Conservation (phyloP, 352 stramenopile genomes). For the Globisporangium emineosum region DNA sequence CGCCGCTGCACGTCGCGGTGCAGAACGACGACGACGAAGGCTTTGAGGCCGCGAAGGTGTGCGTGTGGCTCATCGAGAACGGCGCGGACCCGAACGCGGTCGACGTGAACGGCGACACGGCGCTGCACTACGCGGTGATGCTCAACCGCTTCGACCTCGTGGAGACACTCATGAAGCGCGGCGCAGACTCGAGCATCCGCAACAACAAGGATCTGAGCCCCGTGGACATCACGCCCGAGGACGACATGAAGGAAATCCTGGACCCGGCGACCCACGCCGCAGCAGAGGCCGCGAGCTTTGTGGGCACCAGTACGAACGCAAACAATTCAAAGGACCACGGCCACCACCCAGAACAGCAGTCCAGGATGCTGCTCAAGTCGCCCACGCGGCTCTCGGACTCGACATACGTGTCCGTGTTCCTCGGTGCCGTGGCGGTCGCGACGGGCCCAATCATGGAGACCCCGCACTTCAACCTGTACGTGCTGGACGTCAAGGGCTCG, state of each 20-base stretch:
- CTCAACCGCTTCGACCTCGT: slow-evolving; percentile 78
- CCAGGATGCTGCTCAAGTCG: slow-evolving; percentile 36
- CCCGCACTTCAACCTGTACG: slow-evolving; percentile 85
- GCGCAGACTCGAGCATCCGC: slow-evolving; percentile 66
- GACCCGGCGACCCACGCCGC: slow-evolving; percentile 42
- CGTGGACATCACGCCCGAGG: slow-evolving; percentile 69
- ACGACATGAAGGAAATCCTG: slow-evolving; percentile 78
- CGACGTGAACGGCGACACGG: slow-evolving; percentile 81
- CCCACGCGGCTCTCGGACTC: slow-evolving; percentile 62
- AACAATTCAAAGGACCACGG: slow-evolving; percentile 22
- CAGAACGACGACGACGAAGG: slow-evolving; percentile 89
- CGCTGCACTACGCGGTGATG: slow-evolving; percentile 84
- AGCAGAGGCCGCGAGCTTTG: slow-evolving; percentile 28
- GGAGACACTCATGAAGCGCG: slow-evolving; percentile 85
- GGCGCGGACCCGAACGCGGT: slow-evolving; percentile 72
- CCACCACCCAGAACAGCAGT: slow-evolving; percentile 18
- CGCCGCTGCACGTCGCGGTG: slow-evolving; percentile 71
- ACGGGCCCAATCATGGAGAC: slow-evolving; percentile 86
- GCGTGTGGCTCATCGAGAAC: slow-evolving; percentile 87
- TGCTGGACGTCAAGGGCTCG: slow-evolving; percentile 69
- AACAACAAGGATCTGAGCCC: slow-evolving; percentile 71
- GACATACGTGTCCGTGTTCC: slow-evolving; percentile 86
- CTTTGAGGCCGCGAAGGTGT: slow-evolving; percentile 85
- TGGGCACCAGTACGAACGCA: slow-evolving; percentile 4
- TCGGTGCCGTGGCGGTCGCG: slow-evolving; percentile 75